Conservation (phyloP, 148 eudicot species). For the Silene uniflora region DNA sequence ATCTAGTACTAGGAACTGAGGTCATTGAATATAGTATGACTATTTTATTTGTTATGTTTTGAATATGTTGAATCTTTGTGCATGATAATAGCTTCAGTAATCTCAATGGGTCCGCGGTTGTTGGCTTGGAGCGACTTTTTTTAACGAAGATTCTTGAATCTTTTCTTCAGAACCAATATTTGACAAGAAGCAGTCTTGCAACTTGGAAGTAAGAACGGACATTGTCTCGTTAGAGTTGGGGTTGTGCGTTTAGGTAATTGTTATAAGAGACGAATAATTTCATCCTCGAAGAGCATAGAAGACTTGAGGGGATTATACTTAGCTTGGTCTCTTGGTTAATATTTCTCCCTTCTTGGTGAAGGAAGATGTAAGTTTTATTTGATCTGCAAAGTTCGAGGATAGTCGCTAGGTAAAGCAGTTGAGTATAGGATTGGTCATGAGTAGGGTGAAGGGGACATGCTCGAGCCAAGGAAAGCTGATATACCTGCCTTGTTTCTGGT, state of each 20-base stretch:
- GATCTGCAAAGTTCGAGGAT: slow-evolving; percentile 25
- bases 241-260: neutral
- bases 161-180: slow-evolving; percentile 22
- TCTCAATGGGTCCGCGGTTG: too few relatives aligned
- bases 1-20: too few relatives aligned
- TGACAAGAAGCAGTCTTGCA: neutral
- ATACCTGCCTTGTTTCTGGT: slow-evolving; percentile 69
- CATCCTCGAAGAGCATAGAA: too few relatives aligned
- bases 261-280: neutral
- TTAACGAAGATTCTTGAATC: slow-evolving; percentile 13
- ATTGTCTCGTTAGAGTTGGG: neutral
- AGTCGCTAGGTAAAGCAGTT: slow-evolving; percentile 24
- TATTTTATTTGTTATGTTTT: too few relatives aligned
- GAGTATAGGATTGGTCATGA: slow-evolving; percentile 59
- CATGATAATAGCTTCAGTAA: too few relatives aligned
- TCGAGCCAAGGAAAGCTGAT: slow-evolving; percentile 89
- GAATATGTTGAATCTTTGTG: too few relatives aligned
- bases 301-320: neutral
- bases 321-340: neutral
- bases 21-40: too few relatives aligned
- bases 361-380: slow-evolving; percentile 15
- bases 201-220: neutral
- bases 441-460: slow-evolving; percentile 84
- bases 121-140: neutral
- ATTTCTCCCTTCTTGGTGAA: neutral